Evolutionary conservation across 2,329 filamentous ascomycete species (phyloP), one percentile per base, ranked within the genome.

Genomic region (Calycina herbarum): DNA sequence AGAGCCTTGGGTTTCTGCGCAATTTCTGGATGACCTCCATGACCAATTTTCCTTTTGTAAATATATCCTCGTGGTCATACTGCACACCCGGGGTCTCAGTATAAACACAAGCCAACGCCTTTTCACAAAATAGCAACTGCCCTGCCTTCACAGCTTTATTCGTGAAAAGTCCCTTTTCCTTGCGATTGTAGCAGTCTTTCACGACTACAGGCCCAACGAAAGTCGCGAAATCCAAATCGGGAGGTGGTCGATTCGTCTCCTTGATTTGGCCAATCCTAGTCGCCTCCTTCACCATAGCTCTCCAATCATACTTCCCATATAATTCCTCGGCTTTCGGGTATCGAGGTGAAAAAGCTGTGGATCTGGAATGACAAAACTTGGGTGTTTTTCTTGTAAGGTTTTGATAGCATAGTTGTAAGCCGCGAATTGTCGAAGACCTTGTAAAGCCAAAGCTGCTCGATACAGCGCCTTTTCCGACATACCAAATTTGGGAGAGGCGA

Each of bases 51-150:
- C n/a, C 42, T 20, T 48, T 48, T 7, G 42, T 48, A 48, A 20
- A 20, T 59, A 11, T 68, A 66, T 29, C 69, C 69, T 11, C 59
- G 29, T 11, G 61, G 59, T 65, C 69, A 72, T 24, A 73, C 54
- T 5, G 64, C 68, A 35, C 69, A 67, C 29, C 57, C 31, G 31
- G 31, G 17, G 20, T 48, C 24, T 40, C 59, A 17, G 54, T 35
- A 61, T 65, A 67, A 40, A 60, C 66, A 63, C 69, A 62, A 3
- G 66, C 66, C 35, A 67, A 68, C 31, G 69, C 66, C 24, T 70
- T 70, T 54, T 70, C 69, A 42, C 67, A 70, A 5, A 69, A 48
- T 1, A 70, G 67, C 2, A 70, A 38, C 17, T 69, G 67, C 11
- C 67, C 64, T 6, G 63, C 62, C 54, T 67, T 68, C 5, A 70